Evolutionary conservation across 1,139 yeast genomes (phyloP).

Genomic region (Blastobotrys niveus): DNA sequence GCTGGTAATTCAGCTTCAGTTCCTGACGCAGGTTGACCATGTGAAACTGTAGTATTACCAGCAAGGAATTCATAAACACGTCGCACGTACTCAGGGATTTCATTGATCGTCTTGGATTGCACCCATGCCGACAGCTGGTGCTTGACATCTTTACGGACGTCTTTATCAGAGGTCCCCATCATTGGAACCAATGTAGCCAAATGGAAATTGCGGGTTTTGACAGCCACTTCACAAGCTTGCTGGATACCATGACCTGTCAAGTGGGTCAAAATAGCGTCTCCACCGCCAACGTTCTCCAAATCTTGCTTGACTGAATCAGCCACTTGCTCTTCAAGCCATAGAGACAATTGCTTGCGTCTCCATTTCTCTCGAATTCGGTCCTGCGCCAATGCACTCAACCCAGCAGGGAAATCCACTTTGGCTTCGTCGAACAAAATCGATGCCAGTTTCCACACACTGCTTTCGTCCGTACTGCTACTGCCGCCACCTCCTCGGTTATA

Average conservation of each 20-base stretch:
- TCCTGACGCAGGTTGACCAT: slow-evolving; percentile 32
- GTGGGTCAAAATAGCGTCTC: slow-evolving; percentile 48
- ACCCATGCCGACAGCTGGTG: slow-evolving; percentile 66
- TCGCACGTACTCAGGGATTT: slow-evolving; percentile 49
- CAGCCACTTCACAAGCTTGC: slow-evolving; percentile 58
- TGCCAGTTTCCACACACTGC: slow-evolving; percentile 45
- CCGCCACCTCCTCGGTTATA: too few relatives aligned
- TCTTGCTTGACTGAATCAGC: slow-evolving; percentile 39
- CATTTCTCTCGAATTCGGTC: slow-evolving; percentile 36
- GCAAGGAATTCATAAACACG: slow-evolving; percentile 61
- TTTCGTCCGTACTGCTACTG: slow-evolving; percentile 15
- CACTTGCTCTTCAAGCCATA: slow-evolving; percentile 55
- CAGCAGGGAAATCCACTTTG: slow-evolving; percentile 17
- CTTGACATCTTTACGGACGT: slow-evolving; percentile 50
- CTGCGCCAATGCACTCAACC: slow-evolving; percentile 28
- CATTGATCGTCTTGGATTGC: slow-evolving; percentile 36
- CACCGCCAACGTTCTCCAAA: slow-evolving; percentile 25
- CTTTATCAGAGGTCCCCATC: slow-evolving; percentile 54
- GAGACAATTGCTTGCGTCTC: slow-evolving; percentile 44
- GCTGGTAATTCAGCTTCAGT: slow-evolving; percentile 24
- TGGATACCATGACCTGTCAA: slow-evolving; percentile 54
- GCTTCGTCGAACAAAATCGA: slow-evolving; percentile 53
- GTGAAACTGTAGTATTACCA: slow-evolving; percentile 40
- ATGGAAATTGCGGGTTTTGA: slow-evolving; percentile 56
- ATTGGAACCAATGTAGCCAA: slow-evolving; percentile 65